Percentiles rank a stretch among this genome's conserved stretches.
phyloP scores from a whole-genome alignment of 495 filamentous ascomycete species.

The Polyplosphaeria fusca region DNA sequence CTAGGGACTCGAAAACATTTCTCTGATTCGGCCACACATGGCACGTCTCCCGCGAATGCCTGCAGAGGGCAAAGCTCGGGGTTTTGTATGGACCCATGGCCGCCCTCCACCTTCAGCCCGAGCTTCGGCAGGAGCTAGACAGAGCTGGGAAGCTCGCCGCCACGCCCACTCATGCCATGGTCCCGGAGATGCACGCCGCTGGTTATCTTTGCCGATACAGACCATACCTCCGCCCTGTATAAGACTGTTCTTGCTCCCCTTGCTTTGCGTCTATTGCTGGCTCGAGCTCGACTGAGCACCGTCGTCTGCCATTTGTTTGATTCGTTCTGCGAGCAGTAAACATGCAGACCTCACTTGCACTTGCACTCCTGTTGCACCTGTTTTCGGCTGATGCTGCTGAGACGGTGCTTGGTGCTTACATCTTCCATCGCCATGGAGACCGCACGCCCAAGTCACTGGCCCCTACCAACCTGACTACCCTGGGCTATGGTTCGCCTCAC shows the following conservation, averaged over 20 bases:
- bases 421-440: slow-evolving; percentile 65
- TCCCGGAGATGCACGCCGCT: too few relatives aligned
- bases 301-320: background rate
- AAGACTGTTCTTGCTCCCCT: background rate
- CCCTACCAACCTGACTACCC: slow-evolving; percentile 54
- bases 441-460: slow-evolving; percentile 56
- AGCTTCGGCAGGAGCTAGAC: slow-evolving; percentile 2
- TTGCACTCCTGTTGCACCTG: slow-evolving; percentile 23
- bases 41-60: background rate
- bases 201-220: too few relatives aligned
- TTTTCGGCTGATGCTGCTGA: slow-evolving; percentile 49
- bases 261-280: background rate
- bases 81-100: background rate
- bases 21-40: background rate
- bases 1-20: too few relatives aligned
- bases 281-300: background rate
- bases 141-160: background rate
- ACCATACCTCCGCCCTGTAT: background rate
- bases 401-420: slow-evolving; percentile 60
- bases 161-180: too few relatives aligned
- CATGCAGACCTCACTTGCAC: slow-evolving; percentile 9
- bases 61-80: background rate
- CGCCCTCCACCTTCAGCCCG: background rate
- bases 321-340: background rate
- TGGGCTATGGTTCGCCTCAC: too few relatives aligned